These are phyloP conservation scores for Mucuna pruriens DNA, from an alignment of 306 rosid genomes.

Conservation along the genomic window DNA sequence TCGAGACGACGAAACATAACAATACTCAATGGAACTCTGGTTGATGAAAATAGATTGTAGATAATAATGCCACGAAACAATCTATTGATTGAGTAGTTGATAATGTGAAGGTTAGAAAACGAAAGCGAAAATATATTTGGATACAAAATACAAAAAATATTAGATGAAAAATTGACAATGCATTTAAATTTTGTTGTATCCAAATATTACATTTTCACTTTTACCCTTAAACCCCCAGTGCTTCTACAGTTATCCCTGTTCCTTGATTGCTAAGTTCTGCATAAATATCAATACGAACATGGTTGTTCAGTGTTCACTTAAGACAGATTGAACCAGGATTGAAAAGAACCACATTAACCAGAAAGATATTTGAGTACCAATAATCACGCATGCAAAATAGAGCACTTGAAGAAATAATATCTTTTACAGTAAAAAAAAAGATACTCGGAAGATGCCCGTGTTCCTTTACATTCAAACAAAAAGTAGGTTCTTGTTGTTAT, in stretches of 20 bases:
- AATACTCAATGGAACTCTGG: not conserved
- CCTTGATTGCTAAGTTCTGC: not conserved
- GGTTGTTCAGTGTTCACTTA: not conserved
- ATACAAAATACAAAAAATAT: not conserved
- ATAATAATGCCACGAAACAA: not conserved
- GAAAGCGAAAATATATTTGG: not conserved
- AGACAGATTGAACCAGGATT: not conserved
- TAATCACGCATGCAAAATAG: not conserved
- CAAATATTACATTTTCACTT: not conserved
- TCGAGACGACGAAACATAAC: not conserved
- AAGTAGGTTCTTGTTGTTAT: conserved; percentile 50
- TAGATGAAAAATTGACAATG: not conserved
- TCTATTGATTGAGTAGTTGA: not conserved
- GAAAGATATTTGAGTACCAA: not conserved
- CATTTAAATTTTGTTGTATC: not conserved
- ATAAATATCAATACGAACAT: not conserved
- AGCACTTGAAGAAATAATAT: not conserved
- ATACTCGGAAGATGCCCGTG: not conserved
- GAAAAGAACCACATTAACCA: not conserved
- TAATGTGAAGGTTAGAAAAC: not conserved
- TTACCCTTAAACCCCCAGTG: not conserved
- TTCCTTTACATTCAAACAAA: conserved; percentile 43
- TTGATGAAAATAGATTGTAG: not conserved
- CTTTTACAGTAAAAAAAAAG: not conserved
- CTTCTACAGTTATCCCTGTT: not conserved